Evolutionary conservation across 106 monocot species (phyloP).

Genomic region (Allium sativum): DNA sequence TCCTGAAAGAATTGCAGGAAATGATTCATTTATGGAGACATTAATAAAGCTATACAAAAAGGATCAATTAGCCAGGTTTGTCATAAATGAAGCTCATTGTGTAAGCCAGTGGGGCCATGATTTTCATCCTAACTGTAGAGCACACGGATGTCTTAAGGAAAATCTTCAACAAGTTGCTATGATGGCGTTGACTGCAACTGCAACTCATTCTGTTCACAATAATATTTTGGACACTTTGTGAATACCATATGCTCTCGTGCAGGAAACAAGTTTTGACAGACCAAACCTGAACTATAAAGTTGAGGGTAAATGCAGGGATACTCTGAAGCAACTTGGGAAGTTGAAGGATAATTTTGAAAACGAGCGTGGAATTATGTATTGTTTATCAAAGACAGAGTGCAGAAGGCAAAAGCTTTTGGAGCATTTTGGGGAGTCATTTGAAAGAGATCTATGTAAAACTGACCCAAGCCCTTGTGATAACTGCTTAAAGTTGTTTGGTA

Average conservation of each 20-base stretch:
- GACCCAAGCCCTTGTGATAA: no score
- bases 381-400: slow-evolving; percentile 96
- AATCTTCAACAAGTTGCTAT: slow-evolving; percentile 61
- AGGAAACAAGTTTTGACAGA: slow-evolving; percentile 89
- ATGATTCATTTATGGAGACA: slow-evolving; percentile 45
- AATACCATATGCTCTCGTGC: slow-evolving; percentile 67
- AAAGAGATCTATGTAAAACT: no score
- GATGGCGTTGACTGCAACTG: slow-evolving; percentile 96
- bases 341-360: slow-evolving; percentile 62
- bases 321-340: slow-evolving; percentile 73
- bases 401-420: no score
- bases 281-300: slow-evolving; percentile 83
- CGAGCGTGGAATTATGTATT: slow-evolving; percentile 85
- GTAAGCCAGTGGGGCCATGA: slow-evolving; percentile 99
- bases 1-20: slow-evolving; percentile 86
- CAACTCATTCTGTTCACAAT: slow-evolving; percentile 69
- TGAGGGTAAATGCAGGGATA: slow-evolving; percentile 57
- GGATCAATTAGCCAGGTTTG: slow-evolving; percentile 86
- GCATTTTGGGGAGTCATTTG: no score
- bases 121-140: slow-evolving; percentile 92
- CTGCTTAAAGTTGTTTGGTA: no score
- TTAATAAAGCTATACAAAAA: slow-evolving; percentile 58
- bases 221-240: slow-evolving; percentile 64
- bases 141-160: slow-evolving; percentile 68
- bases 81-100: slow-evolving; percentile 94